Base-by-base conservation (phyloP, 2,329 filamentous ascomycete genomes). In the Talaromyces sp. region DNA sequence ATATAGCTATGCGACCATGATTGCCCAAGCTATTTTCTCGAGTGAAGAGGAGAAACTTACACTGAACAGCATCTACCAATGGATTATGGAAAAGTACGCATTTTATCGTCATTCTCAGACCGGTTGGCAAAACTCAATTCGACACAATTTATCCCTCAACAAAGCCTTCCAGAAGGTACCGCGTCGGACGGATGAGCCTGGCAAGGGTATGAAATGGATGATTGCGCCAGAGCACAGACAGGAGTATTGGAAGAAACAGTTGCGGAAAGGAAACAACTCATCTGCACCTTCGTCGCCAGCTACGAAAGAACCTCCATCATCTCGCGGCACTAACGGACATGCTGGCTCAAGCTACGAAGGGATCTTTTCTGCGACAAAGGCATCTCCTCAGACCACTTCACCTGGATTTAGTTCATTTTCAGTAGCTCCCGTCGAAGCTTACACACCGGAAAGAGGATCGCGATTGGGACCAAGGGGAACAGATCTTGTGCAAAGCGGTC, bases 141-240 rank as follows among this genome's bases (percentile, higher is more conserved):
- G 94, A 11, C 94, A 99, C 72, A 99, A 99, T 66, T 75, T 99
- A 13, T 97, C 94, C 1, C 77, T 99, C 41, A 97, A 96, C 73
- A 96, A 97, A 71, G 86, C 88, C 0, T 99, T 99, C 68, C 87
- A 91, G 66, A 99, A 99, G 73, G 89, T 96, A 8, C 89, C 94
- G 2, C 87, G 94, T 48, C 87, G 89, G 15, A 96, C 91, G 0
- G 91, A 97, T 65, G 94, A 99, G 71, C 94, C 94, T 21, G 94
- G 94, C 11, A 99, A 99, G 72, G 94, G 94, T 28, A 97, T 97
- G 91, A 97, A 97, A 71, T 99, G 94, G 94, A 90, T 93, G 73
- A 92, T 99, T 68, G 86, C 90, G 3, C 82, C 89, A 1, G 89
- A 95, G 62, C 83, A 87, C 63, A 86, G 88, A 51, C 90, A 97